These are phyloP conservation scores for Dactylorhiza incarnata DNA, from an alignment of 106 monocot genomes.

Conservation along the genomic window DNA sequence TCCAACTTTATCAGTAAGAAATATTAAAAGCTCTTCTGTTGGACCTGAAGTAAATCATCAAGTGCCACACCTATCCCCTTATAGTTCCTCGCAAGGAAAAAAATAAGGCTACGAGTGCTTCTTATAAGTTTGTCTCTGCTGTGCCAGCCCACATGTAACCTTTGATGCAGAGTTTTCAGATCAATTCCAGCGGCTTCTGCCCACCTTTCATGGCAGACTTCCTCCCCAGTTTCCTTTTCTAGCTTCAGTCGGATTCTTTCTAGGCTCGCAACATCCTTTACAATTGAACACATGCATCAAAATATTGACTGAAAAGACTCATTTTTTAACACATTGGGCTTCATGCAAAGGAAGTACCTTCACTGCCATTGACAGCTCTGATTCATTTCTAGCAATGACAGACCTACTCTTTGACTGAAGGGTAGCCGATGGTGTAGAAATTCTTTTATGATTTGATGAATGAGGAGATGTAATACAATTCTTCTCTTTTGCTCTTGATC, in stretches of 20 bases:
- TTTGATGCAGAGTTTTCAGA: slow-evolving; percentile 29
- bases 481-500: slow-evolving; percentile 29
- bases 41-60: slow-evolving; percentile 86
- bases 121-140: slow-evolving; percentile 57
- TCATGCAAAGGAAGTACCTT: slow-evolving; percentile 41
- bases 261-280: slow-evolving; percentile 46
- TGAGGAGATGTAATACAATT: slow-evolving; percentile 3
- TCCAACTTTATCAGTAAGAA: slow-evolving; percentile 20
- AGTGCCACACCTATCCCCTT: slow-evolving; percentile 63
- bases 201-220: slow-evolving; percentile 46
- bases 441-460: slow-evolving; percentile 1
- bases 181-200: slow-evolving; percentile 63
- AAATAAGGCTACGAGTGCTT: slow-evolving; percentile 52
- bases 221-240: slow-evolving; percentile 38
- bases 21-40: slow-evolving; percentile 9
- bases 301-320: not conserved
- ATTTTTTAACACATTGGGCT: not conserved
- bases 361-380: slow-evolving; percentile 54
- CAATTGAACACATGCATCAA: not conserved
- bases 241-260: slow-evolving; percentile 32
- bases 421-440: not conserved
- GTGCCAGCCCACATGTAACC: slow-evolving; percentile 50
- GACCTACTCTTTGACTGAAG: slow-evolving; percentile 25
- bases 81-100: slow-evolving; percentile 52
- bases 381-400: slow-evolving; percentile 43